phyloP scores from a whole-genome alignment of 75 land plant genomes.

The Pinus taeda region DNA sequence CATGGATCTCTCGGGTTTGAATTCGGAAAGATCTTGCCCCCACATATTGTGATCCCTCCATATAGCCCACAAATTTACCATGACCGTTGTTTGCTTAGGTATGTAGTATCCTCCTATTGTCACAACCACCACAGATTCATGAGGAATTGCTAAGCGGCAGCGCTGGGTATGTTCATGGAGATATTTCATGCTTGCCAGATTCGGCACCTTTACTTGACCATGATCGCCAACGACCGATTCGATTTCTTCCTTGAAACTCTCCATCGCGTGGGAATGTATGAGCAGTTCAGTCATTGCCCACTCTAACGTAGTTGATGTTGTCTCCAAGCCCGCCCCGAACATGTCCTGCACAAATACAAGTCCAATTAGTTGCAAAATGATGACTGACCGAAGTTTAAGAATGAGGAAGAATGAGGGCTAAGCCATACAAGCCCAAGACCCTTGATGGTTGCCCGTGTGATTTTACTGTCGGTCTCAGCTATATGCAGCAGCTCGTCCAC shows the following conservation, averaged over 20 bases:
- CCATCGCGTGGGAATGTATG: neutral
- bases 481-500: too few relatives aligned
- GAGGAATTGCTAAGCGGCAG: neutral
- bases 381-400: too few relatives aligned
- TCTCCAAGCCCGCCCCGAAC: neutral
- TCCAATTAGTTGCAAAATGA: too few relatives aligned
- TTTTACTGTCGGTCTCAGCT: too few relatives aligned
- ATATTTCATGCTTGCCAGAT: slow-evolving; percentile 7
- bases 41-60: neutral
- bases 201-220: neutral
- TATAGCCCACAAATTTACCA: neutral
- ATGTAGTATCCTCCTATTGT: neutral
- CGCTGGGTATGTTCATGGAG: slow-evolving; percentile 1
- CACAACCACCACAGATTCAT: neutral
- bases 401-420: too few relatives aligned
- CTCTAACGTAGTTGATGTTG: neutral
- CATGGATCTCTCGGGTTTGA: neutral
- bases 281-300: neutral
- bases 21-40: neutral
- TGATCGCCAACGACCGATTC: neutral
- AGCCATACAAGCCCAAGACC: too few relatives aligned
- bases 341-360: neutral
- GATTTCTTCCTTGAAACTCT: slow-evolving; percentile 4
- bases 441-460: too few relatives aligned
- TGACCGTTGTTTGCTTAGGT: neutral